A percentile compares a stretch with the other conserved stretches of the same genome.
Conservation (phyloP, 1,284 basidiomycete genomes). For the Pascua guehoae region DNA sequence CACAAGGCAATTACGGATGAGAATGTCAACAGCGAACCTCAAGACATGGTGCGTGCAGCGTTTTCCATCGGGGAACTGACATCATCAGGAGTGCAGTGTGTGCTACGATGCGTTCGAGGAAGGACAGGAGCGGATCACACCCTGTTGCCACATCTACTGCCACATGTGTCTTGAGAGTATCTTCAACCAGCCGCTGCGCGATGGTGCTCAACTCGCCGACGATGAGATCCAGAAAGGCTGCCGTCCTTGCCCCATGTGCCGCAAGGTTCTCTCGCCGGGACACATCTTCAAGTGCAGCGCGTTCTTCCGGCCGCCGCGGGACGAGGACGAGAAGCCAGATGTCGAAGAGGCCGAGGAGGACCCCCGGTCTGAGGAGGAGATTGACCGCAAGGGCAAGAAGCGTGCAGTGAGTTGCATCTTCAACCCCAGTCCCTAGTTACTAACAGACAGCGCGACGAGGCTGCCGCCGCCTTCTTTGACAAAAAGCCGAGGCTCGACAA, state of each 20-base stretch:
- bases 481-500: slow-evolving; percentile 9
- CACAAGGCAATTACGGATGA: slow-evolving; percentile 16
- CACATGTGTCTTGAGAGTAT: slow-evolving; percentile 36
- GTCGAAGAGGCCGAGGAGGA: slow-evolving; percentile 5
- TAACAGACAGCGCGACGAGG: not conserved
- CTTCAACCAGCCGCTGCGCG: slow-evolving; percentile 25
- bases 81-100: slow-evolving; percentile 33
- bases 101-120: slow-evolving; percentile 36
- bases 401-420: slow-evolving; percentile 23
- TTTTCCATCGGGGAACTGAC: not conserved
- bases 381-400: slow-evolving; percentile 33
- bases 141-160: slow-evolving; percentile 45
- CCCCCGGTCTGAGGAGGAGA: not conserved
- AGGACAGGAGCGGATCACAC: slow-evolving; percentile 35
- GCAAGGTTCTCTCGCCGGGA: slow-evolving; percentile 27
- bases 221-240: slow-evolving; percentile 25
- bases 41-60: slow-evolving; percentile 14
- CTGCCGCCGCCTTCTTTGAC: slow-evolving; percentile 2
- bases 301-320: slow-evolving; percentile 28
- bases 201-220: slow-evolving; percentile 27
- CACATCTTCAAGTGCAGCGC: slow-evolving; percentile 38
- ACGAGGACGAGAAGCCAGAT: slow-evolving; percentile 14
- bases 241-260: slow-evolving; percentile 45
- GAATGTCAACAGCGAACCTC: not conserved
- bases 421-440: not conserved